Evolutionary conservation across 1,284 basidiomycete genomes (phyloP).

Genomic region (Vanrija humicola): DNA sequence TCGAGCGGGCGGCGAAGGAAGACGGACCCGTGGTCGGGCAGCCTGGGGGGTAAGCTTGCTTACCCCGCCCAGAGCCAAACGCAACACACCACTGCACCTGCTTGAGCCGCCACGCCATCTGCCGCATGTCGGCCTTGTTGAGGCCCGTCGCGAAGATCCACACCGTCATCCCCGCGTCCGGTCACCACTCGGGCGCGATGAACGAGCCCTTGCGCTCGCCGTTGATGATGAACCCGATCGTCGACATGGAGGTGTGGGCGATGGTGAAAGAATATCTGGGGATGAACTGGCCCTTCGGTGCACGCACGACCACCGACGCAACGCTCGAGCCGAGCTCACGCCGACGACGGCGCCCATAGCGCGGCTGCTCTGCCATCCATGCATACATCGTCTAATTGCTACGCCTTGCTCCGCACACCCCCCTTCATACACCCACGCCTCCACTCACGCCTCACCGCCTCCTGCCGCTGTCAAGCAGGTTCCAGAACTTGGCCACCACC

Average conservation of each 20-base stretch:
- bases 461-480: conserved; percentile 61
- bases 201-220: conserved; percentile 7
- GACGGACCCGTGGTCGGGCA: conserved; percentile 2
- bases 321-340: not conserved
- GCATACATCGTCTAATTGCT: not conserved
- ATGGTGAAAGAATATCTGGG: not conserved
- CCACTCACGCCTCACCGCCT: conserved; percentile 6
- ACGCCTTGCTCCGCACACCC: not conserved
- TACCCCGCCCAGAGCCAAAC: too few relatives aligned
- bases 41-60: not conserved
- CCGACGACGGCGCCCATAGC: not conserved
- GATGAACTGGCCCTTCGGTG: too few relatives aligned
- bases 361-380: not conserved
- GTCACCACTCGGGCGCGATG: conserved; percentile 13
- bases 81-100: conserved; percentile 5
- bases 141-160: conserved; percentile 9
- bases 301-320: not conserved
- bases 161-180: conserved; percentile 12
- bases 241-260: conserved; percentile 2
- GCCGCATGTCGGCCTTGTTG: not conserved
- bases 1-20: conserved; percentile 9
- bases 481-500: conserved; percentile 92
- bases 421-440: not conserved
- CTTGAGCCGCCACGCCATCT: conserved; percentile 2
- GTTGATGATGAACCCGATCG: conserved; percentile 11